A percentile compares a stretch with the other conserved stretches of the same genome.
phyloP scores from a whole-genome alignment of 2,329 filamentous ascomycete genomes.

The Diaporthe sp. region DNA sequence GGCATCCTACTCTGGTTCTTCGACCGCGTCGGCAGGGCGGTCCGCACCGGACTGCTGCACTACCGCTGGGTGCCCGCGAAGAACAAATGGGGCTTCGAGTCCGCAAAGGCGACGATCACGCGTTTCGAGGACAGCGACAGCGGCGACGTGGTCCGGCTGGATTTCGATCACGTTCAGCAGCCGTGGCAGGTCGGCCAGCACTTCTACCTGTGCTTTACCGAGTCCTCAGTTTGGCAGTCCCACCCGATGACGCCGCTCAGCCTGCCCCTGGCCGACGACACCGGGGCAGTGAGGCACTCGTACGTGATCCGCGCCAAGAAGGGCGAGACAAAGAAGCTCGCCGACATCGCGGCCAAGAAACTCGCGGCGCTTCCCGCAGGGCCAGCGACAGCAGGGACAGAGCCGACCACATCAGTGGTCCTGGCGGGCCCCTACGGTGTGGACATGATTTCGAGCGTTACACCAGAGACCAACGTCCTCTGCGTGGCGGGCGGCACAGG shows the following conservation, averaged over 20 bases:
- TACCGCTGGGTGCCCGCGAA: conserved; percentile 63
- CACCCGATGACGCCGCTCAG: conserved; percentile 79
- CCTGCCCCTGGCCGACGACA: conserved; percentile 57
- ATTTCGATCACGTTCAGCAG: conserved; percentile 73
- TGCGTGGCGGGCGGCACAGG: conserved; percentile 71
- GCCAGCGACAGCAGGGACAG: neutral
- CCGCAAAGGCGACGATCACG: conserved; percentile 64
- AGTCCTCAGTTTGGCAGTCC: conserved; percentile 78
- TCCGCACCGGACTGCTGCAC: conserved; percentile 73
- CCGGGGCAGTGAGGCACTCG: conserved; percentile 62
- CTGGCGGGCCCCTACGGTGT: conserved; percentile 76
- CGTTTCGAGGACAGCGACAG: conserved; percentile 69
- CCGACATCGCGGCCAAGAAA: conserved; percentile 58
- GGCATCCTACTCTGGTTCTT: conserved; percentile 75
- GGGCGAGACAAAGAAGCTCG: conserved; percentile 72
- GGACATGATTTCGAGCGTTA: conserved; percentile 58
- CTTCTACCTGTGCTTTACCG: conserved; percentile 78
- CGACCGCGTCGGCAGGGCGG: conserved; percentile 72
- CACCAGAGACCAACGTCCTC: conserved; percentile 61
- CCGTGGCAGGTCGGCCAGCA: conserved; percentile 78
- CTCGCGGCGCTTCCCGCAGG: conserved; percentile 44
- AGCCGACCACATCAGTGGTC: conserved; percentile 66
- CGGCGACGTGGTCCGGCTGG: conserved; percentile 75
- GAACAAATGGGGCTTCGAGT: conserved; percentile 66
- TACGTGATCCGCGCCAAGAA: conserved; percentile 71